Evolutionary conservation across 1,284 basidiomycete genomes (phyloP), one percentile per base, ranked within the genome.

Genomic region (Ceratobasidium theobromae): DNA sequence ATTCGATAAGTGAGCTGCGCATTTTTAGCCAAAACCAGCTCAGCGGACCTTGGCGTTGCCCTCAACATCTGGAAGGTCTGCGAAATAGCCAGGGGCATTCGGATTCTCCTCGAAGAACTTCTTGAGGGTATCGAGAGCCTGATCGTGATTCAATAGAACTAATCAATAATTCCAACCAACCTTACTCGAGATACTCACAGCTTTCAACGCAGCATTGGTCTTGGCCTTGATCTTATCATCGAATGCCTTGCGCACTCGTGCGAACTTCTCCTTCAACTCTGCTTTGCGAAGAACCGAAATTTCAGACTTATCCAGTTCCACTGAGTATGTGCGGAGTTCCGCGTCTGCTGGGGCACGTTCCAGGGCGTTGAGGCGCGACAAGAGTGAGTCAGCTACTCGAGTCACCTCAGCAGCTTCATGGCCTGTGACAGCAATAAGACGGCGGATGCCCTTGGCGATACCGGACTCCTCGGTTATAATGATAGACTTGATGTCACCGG

Each of bases 391-490:
- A 1, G 92, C 93, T 46, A 83, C 76, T 32, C 89, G 86, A 5
- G 84, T 87, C 3, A 91, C 94, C 38, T 89, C 87, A 25, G 87
- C 84, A 0, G 96, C 96, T 75, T 98, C 95, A 72, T 95, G 86
- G 16, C 96, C 96, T 1, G 97, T 98, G 40, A 99, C 88, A 18
- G 95, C 96, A 48, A 92, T 88, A 66, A 99, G 88, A 58, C 96
- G 87, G 66, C 97, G 89, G 72, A 98, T 96, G 45, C 96, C 96
- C 80, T 98, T 99, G 30, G 96, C 97, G 71, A 99, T 99, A 52
- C 95, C 95, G 5, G 91, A 91, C 77, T 99, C 97, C 75, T 99
- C 96, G 28, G 86, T 88, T 70, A 99, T 89, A 58, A 97, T 88
- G 75, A 99, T 91, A 74, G 93, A 87, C 76, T 95, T 93, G 81